phyloP scores from a whole-genome alignment of 106 monocot genomes.

The Phalaenopsis equestris region DNA sequence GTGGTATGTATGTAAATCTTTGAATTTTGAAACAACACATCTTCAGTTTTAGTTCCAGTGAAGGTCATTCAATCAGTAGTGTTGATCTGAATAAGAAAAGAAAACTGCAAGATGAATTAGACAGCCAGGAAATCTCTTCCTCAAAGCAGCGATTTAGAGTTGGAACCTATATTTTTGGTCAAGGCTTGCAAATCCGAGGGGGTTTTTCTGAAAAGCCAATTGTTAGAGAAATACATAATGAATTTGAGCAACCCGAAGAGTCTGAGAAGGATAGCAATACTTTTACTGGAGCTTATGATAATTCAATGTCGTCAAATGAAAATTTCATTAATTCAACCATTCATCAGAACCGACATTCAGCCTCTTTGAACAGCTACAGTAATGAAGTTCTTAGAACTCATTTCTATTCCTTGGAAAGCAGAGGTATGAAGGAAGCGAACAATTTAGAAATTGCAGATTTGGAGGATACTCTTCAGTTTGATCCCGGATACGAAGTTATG shows the following conservation, averaged over 20 bases:
- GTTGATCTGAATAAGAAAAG: slow-evolving; percentile 14
- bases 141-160: slow-evolving; percentile 8
- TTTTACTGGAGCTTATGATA: not conserved
- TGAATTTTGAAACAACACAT: not conserved
- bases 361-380: slow-evolving; percentile 8
- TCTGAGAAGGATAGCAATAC: slow-evolving; percentile 10
- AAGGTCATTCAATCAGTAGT: not conserved
- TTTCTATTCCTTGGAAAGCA: slow-evolving; percentile 14
- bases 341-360: slow-evolving; percentile 1
- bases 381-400: not conserved
- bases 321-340: not conserved
- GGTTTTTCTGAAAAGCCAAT: not conserved
- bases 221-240: not conserved
- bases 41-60: slow-evolving; percentile 3
- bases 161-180: not conserved
- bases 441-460: not conserved
- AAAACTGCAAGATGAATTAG: slow-evolving; percentile 10
- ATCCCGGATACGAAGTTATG: not conserved
- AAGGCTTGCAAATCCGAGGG: too few relatives aligned
- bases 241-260: not conserved
- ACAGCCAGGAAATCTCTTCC: not conserved
- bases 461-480: slow-evolving; percentile 8
- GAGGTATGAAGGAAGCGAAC: slow-evolving; percentile 1
- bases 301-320: not conserved
- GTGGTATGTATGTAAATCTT: too few relatives aligned